Evolutionary conservation across 2,329 filamentous ascomycete species (phyloP).

Genomic region (Neonectria neomacrospora): DNA sequence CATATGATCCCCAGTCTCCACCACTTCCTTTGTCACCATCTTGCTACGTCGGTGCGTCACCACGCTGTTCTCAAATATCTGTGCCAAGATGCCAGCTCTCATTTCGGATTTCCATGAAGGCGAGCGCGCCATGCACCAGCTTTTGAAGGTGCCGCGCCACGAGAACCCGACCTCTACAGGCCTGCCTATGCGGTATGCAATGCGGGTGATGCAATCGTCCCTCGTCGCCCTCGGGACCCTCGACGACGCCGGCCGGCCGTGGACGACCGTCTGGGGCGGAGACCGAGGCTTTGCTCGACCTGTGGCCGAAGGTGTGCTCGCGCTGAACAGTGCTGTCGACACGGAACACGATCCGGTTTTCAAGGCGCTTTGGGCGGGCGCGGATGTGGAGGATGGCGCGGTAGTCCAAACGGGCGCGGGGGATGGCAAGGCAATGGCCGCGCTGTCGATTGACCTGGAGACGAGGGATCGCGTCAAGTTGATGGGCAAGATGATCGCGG

Average conservation of each 20-base stretch:
- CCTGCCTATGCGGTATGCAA: constrained; percentile 69
- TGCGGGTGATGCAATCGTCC: constrained; percentile 70
- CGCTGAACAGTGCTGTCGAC: constrained; percentile 71
- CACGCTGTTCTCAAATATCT: constrained; percentile 4
- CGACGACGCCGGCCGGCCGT: constrained; percentile 72
- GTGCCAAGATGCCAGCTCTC: constrained; percentile 43
- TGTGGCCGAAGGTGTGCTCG: constrained; percentile 71
- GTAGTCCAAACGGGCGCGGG: constrained; percentile 54
- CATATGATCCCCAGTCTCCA: background rate
- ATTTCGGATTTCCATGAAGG: constrained; percentile 68
- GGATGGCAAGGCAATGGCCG: constrained; percentile 55
- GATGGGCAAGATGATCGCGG: constrained; percentile 75
- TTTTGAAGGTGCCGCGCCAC: constrained; percentile 65
- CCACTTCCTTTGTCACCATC: background rate
- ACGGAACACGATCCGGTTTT: constrained; percentile 75
- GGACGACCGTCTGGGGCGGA: constrained; percentile 85
- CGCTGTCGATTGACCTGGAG: constrained; percentile 65
- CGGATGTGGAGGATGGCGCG: constrained; percentile 54
- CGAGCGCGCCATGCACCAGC: constrained; percentile 71
- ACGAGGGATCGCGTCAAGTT: constrained; percentile 77
- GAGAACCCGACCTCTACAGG: constrained; percentile 76
- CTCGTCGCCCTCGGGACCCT: constrained; percentile 79
- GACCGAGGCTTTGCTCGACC: constrained; percentile 73
- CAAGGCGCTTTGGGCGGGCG: constrained; percentile 66
- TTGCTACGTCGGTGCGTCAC: background rate